Base-by-base conservation (phyloP, 2,329 filamentous ascomycete genomes). In the Penicillium expansum region DNA sequence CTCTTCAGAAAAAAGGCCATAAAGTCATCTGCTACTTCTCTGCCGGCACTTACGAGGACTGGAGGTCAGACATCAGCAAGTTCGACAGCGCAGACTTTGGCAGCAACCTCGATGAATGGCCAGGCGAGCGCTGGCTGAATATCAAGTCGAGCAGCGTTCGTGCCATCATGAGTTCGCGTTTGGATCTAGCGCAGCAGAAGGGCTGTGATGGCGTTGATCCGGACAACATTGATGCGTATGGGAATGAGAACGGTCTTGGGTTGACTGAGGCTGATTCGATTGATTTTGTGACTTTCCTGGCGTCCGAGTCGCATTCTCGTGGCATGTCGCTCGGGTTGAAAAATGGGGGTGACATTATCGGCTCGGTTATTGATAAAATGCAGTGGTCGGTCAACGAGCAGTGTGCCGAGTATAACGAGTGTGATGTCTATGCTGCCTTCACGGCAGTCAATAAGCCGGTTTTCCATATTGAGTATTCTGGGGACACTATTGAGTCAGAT, bases 11-110 rank as follows among this genome's bases (percentile, higher is more conserved):
- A 5, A 67, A 78, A 22, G 82, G 80, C 11, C 83, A 82, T 66
- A 85, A 82, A 58, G 83, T 90, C 49, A 86, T 91, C 56, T 91
- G 88, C 77, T 91, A 91, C 74, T 91, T 91, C 75, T 87, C 84
- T 48, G 87, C 86, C 0, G 88, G 88, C 1, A 86, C 83, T 7
- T 89, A 82, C 65, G 88, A 91, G 71, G 70, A 84, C 52, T 84
- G 81, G 76, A 80, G 88, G 2, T 72, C 79, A 0, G 88, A 91
- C 67, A 77, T 79, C 16, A 69, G 67, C 33, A 65, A 82, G 8
- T 90, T 90, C 66, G 68, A 74, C 10, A 60, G 76, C 0, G 69
- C 73, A 0, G 87, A 90, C 62, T 69, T 85, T 37, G 88, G 87
- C 18, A 79, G 79, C 7, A 72, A 73, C 11, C 74, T 91, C 5